Percentiles rank a stretch among this genome's conserved stretches.
phyloP scores from a whole-genome alignment of 495 filamentous ascomycete genomes.

The Tuber borchii region DNA sequence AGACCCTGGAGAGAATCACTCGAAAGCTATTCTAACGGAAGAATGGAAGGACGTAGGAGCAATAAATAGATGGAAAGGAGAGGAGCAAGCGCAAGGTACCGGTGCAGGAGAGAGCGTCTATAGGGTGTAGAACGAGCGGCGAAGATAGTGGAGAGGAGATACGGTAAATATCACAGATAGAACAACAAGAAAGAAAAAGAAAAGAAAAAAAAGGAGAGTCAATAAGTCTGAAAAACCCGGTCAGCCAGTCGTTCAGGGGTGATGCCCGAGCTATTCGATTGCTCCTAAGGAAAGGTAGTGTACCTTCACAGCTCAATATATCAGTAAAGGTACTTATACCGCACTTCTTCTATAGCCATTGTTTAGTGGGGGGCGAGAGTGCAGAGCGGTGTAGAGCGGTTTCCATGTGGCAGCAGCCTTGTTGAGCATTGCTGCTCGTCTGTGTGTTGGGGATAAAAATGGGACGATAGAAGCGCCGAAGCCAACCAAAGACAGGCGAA shows the following conservation, averaged over 20 bases:
- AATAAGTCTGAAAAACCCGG: background rate
- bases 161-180: background rate
- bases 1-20: background rate
- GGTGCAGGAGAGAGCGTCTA: background rate
- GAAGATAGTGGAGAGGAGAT: background rate
- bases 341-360: background rate
- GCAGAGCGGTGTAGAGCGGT: background rate
- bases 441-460: background rate
- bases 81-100: background rate
- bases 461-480: constrained; percentile 1
- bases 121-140: background rate
- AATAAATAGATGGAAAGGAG: constrained; percentile 6
- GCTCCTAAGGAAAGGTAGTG: background rate
- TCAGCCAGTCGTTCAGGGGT: constrained; percentile 2
- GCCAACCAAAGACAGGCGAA: background rate
- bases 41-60: background rate
- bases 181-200: background rate
- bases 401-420: constrained; percentile 1
- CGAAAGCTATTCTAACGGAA: constrained; percentile 1
- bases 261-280: background rate
- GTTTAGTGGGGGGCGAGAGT: background rate
- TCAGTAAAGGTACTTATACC: background rate
- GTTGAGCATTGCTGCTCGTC: background rate
- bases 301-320: constrained; percentile 4
- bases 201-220: background rate